These are phyloP conservation scores for Closterium sp. DNA, from an alignment of 139 green algal species.

Conservation along the genomic window DNA sequence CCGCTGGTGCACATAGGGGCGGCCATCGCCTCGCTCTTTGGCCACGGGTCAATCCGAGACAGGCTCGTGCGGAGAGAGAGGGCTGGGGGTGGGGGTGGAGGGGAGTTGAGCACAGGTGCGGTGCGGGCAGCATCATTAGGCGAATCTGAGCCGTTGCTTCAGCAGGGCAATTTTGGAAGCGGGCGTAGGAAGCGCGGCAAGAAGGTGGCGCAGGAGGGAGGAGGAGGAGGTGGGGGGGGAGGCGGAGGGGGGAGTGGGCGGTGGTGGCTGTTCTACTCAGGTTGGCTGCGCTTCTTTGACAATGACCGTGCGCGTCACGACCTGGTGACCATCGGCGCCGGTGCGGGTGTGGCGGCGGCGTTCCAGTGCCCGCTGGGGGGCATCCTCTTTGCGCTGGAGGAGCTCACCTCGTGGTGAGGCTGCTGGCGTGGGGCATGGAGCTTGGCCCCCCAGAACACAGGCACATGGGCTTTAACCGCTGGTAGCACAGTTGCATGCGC, in stretches of 20 bases:
- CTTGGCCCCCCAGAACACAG: too few relatives aligned
- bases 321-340: conserved; percentile 65
- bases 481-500: too few relatives aligned
- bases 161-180: not conserved
- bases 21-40: conserved; percentile 62
- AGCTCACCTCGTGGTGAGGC: conserved; percentile 61
- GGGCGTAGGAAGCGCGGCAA: too few relatives aligned
- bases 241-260: not conserved
- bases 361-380: conserved; percentile 78
- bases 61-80: not conserved
- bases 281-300: conserved; percentile 63
- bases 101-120: not conserved
- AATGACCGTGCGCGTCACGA: conserved; percentile 44
- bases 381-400: conserved; percentile 83
- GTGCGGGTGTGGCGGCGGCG: conserved; percentile 73
- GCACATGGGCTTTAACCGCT: too few relatives aligned
- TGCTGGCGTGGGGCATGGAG: too few relatives aligned
- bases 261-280: conserved; percentile 26
- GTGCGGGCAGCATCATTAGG: not conserved
- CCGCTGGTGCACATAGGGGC: conserved; percentile 78
- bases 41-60: not conserved
- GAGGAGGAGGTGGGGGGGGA: not conserved
- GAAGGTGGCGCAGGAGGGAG: too few relatives aligned
- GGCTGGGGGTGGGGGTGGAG: not conserved
- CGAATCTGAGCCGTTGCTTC: not conserved